Percentiles rank a stretch among this genome's conserved stretches.
Conservation (phyloP, 1,284 basidiomycete genomes). For the Pterulicium gracile region DNA sequence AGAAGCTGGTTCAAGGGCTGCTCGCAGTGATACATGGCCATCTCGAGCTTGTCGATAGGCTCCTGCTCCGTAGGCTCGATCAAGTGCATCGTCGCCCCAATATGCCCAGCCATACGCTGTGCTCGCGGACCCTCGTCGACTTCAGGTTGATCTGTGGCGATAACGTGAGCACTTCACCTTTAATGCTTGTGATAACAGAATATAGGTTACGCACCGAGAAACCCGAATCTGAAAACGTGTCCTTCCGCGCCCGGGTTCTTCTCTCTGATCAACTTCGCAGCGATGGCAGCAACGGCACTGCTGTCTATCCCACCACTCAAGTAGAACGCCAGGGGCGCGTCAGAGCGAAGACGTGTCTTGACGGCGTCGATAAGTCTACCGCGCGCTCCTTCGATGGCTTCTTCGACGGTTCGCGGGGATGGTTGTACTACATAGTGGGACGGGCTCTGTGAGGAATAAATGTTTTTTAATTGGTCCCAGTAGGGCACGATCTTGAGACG, state of each 20-base stretch:
- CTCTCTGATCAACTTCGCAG: conserved; percentile 2
- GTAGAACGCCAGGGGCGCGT: conserved; percentile 5
- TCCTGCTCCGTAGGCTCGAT: not conserved
- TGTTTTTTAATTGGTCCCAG: conserved; percentile 6
- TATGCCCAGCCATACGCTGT: not conserved
- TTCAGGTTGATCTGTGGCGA: not conserved
- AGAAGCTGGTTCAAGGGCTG: not conserved
- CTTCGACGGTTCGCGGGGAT: conserved; percentile 1
- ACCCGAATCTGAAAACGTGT: not conserved
- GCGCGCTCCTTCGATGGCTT: not conserved
- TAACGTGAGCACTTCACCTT: not conserved
- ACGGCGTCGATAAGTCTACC: not conserved
- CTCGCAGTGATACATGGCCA: not conserved
- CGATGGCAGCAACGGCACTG: conserved; percentile 4
- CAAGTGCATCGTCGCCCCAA: not conserved
- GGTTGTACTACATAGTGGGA: not conserved
- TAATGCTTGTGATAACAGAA: not conserved
- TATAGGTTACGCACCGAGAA: not conserved
- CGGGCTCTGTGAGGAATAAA: not conserved
- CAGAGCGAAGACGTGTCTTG: conserved; percentile 4
- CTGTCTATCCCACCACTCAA: conserved; percentile 7
- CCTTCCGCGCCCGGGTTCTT: not conserved
- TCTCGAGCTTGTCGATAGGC: not conserved
- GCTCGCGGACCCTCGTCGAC: not conserved
- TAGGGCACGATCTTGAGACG: conserved; percentile 3